Evolutionary conservation across 768 basidiomycete species (phyloP), one percentile per base, ranked within the genome.

Genomic region (Mycena vitilis): DNA sequence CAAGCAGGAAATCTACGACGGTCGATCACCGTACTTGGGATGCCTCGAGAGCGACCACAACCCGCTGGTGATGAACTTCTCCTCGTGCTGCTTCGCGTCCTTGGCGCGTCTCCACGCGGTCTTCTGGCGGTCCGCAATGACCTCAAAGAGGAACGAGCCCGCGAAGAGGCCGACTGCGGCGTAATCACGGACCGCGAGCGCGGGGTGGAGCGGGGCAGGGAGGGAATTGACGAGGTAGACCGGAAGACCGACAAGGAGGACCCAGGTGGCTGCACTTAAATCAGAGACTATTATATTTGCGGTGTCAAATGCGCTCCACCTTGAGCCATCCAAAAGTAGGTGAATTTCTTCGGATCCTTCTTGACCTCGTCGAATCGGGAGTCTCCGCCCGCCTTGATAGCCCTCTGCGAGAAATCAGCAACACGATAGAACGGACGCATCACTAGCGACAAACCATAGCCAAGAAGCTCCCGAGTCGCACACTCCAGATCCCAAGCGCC

Each of bases 1-100:
- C 18, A 38, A 36, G 30, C 25, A 51, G 25, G 9, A 48, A 36
- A 23, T 12, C 30, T 20, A 47, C 23, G 42, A 45, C 34, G 25
- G 42, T 11, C 40, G 47, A 51, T 60, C 53, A 51, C 75, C 83
- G 45, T 75, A 93, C 92, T 93, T 94, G 23, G 92, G 92, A 72
- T 93, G 93, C 30, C 92, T 79, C 71, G 87, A 89, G 52, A 87
- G 75, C 23, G 83, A 79, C 91, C 92, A 95, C 20, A 93, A 77
- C 2, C 92, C 92, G 36, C 80, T 81, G 10, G 85, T 85, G 64
- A 93, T 90, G 74, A 94, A 93, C 72, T 86, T 83, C 70, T 93
- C 88, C 53, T 91, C 84, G 73, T 94, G 92, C 66, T 88, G 78
- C 75, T 91, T 90, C 20, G 80, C 80, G 20, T 90, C 81, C 73